These are phyloP conservation scores for Arctium lappa DNA, from an alignment of 129 eudicot genomes.

Conservation along the genomic window DNA sequence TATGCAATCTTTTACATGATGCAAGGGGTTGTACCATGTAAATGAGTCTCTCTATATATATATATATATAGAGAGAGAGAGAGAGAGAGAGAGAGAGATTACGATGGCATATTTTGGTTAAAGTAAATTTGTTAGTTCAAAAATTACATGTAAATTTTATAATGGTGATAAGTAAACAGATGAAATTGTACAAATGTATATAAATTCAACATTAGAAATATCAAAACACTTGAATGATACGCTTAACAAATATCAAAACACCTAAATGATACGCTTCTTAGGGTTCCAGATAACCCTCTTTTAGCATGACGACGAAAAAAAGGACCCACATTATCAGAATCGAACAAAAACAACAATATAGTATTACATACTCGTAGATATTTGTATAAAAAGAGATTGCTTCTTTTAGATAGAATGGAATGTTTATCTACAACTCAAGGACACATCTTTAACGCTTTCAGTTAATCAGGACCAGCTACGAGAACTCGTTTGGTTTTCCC, in stretches of 20 bases:
- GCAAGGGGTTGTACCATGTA: too few relatives aligned
- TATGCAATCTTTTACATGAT: too few relatives aligned
- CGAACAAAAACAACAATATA: neutral
- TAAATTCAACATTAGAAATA: neutral
- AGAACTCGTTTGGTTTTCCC: neutral
- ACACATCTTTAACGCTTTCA: neutral
- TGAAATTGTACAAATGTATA: too few relatives aligned
- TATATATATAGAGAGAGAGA: too few relatives aligned
- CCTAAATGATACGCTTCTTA: neutral
- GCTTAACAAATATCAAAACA: neutral
- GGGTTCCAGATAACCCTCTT: neutral
- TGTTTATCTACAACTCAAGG: neutral
- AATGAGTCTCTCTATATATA: too few relatives aligned
- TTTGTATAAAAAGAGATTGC: neutral
- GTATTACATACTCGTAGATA: neutral
- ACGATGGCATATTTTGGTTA: too few relatives aligned
- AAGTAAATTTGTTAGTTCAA: too few relatives aligned
- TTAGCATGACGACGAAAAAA: neutral
- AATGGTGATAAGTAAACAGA: too few relatives aligned
- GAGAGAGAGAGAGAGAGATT: too few relatives aligned
- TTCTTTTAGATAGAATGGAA: neutral
- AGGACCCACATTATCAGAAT: neutral
- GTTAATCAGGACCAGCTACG: too few relatives aligned
- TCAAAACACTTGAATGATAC: too few relatives aligned
- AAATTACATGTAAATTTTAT: too few relatives aligned